Evolutionary conservation across 306 rosid genomes (phyloP).

Genomic region (Pachyrhizus erosus): DNA sequence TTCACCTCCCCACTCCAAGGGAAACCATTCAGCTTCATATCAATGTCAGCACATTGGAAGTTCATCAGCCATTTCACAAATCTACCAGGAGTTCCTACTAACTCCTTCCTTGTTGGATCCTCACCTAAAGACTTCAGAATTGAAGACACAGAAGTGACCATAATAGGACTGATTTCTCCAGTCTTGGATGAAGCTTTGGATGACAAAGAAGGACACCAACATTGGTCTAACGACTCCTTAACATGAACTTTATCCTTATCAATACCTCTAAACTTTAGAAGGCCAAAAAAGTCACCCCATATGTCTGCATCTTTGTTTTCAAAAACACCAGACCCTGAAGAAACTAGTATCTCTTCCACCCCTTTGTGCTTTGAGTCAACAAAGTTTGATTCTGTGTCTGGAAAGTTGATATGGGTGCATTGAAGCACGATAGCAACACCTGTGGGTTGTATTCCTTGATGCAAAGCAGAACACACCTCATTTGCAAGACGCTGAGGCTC

Average conservation of each 20-base stretch:
- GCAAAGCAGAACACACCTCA: slow-evolving; percentile 11
- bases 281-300: not conserved
- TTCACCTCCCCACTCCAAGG: slow-evolving; percentile 39
- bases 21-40: slow-evolving; percentile 59
- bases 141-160: not conserved
- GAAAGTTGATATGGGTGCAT: not conserved
- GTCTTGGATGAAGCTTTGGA: not conserved
- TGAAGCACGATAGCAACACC: not conserved
- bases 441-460: not conserved
- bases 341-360: not conserved
- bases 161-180: not conserved
- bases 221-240: not conserved
- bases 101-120: not conserved
- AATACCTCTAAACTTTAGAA: not conserved
- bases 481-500: slow-evolving; percentile 13
- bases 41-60: slow-evolving; percentile 58
- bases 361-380: not conserved
- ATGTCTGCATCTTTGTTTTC: not conserved
- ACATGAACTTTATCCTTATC: not conserved
- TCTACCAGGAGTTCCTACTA: slow-evolving; percentile 64
- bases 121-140: not conserved
- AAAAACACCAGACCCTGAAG: slow-evolving; percentile 10
- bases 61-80: slow-evolving; percentile 71
- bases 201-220: slow-evolving; percentile 11
- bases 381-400: not conserved